Evolutionary conservation across 306 rosid species (phyloP).

Genomic region (Lathyrus aphaca): DNA sequence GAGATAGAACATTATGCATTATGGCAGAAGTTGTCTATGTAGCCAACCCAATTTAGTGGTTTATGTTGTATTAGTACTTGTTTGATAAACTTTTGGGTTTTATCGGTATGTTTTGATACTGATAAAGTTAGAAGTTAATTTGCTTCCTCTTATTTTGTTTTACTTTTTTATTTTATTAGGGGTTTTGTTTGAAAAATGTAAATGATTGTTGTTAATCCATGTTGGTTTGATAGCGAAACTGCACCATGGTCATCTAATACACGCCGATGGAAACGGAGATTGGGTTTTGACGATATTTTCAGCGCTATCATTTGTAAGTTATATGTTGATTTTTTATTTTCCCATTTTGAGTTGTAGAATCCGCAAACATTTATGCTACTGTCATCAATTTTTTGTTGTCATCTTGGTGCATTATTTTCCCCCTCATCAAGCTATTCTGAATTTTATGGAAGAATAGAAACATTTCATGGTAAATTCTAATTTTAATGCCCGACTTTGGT

Average conservation of each 20-base stretch:
- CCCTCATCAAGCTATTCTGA: conserved; percentile 13
- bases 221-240: conserved; percentile 68
- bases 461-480: not conserved
- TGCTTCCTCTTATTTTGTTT: not conserved
- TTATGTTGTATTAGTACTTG: not conserved
- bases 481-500: not conserved
- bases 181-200: conserved; percentile 26
- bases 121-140: conserved; percentile 17
- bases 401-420: conserved; percentile 4
- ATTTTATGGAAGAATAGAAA: conserved; percentile 4
- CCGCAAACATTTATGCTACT: conserved; percentile 13
- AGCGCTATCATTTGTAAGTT: conserved; percentile 86
- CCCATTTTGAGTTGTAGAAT: conserved; percentile 12
- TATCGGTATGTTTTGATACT: conserved; percentile 14
- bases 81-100: conserved; percentile 8
- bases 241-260: conserved; percentile 89
- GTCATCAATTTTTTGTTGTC: not conserved
- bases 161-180: not conserved
- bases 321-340: conserved; percentile 2
- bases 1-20: no score
- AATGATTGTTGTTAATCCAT: conserved; percentile 28
- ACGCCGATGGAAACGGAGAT: conserved; percentile 98
- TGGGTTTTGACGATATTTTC: conserved; percentile 91
- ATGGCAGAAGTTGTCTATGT: no score
- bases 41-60: no score